Base-by-base conservation (phyloP, 306 rosid genomes). In the Dicorynia guianensis region DNA sequence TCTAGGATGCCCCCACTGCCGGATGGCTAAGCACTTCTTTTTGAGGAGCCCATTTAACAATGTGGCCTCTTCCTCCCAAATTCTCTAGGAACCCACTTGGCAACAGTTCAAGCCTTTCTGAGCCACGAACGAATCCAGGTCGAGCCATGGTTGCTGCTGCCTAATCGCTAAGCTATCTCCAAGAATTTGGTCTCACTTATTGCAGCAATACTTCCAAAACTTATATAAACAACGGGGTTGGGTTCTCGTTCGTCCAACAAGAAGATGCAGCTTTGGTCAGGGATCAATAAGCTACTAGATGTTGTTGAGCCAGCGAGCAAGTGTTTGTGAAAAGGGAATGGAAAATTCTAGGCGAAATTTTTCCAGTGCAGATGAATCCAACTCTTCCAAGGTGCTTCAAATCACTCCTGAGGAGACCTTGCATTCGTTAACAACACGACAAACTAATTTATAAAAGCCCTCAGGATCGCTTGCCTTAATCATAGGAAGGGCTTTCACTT, bases 1-100 rank as follows among this genome's bases (percentile, higher is more conserved):
- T n/a, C n/a, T n/a, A n/a, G n/a, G n/a, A 83, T 39, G 76, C 82
- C 0, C 84, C 81, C 1, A 86, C 42, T 0, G 79, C 62, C 0
- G 44, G 33, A 44, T 86, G 84, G 82, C 86, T 46, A n/a, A 83
- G 7, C 39, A 86, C 85, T 33, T 83, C 83, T 48, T 25, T 54
- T 30, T 83, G 84, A 11, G 85, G 90, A 11, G 82, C 87, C 90
- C 87, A 83, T 66, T 84, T 80, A 25, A 80, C 83, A 5, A 83
- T 66, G 43, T 42, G 58, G 4, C 84, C 81, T 15, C 60, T 64
- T 14, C 69, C 86, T 38, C 77, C 64, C 5, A 75, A 10, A 19
- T 5, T 76, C 43, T 73, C 80, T 14, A 6, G 20, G 55, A 83
- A 76, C 11, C 61, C 82, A 10, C 30, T 49, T 7, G 81, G 84